Conservation (phyloP, 805 yeast genomes). For the Torulaspora gathmanii region DNA sequence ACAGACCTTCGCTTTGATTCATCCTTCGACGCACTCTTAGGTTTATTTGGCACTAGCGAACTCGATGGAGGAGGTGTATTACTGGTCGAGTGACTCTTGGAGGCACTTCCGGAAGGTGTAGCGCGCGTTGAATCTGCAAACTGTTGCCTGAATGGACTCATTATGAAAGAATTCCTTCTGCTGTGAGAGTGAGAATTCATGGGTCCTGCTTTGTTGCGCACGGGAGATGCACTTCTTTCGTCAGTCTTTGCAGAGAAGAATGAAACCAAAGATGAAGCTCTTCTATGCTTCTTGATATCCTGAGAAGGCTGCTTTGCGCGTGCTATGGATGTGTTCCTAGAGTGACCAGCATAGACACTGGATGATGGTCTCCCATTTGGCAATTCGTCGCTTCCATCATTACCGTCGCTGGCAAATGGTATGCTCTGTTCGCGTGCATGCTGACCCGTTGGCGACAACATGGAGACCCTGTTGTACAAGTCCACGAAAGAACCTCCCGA, state of each 20-base stretch:
- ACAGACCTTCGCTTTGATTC: conserved; percentile 45
- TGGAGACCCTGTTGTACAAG: conserved; percentile 32
- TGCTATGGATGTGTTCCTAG: conserved; percentile 22
- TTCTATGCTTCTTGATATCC: conserved; percentile 42
- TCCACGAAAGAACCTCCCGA: conserved; percentile 37
- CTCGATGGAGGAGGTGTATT: conserved; percentile 6
- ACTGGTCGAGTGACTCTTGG: conserved; percentile 6
- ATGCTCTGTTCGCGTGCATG: conserved; percentile 7
- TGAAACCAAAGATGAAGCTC: conserved; percentile 58
- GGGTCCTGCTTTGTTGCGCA: conserved; percentile 6
- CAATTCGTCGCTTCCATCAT: conserved; percentile 4
- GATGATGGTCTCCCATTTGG: conserved; percentile 40
- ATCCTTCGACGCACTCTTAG: conserved; percentile 15
- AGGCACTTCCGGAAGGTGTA: conserved; percentile 15
- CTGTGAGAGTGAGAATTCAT: conserved; percentile 9
- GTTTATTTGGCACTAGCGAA: conserved; percentile 10
- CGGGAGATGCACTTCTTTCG: conserved; percentile 19
- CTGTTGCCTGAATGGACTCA: conserved; percentile 26
- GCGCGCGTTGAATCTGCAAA: conserved; percentile 20
- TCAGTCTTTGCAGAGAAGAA: conserved; percentile 38
- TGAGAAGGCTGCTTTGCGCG: conserved; percentile 19
- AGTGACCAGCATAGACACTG: conserved; percentile 36
- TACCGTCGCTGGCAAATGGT: not conserved
- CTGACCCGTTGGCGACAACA: conserved; percentile 21
- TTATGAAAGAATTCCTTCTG: conserved; percentile 20